Base-by-base conservation (phyloP, 345 rosid species). In the Viola odorata region DNA sequence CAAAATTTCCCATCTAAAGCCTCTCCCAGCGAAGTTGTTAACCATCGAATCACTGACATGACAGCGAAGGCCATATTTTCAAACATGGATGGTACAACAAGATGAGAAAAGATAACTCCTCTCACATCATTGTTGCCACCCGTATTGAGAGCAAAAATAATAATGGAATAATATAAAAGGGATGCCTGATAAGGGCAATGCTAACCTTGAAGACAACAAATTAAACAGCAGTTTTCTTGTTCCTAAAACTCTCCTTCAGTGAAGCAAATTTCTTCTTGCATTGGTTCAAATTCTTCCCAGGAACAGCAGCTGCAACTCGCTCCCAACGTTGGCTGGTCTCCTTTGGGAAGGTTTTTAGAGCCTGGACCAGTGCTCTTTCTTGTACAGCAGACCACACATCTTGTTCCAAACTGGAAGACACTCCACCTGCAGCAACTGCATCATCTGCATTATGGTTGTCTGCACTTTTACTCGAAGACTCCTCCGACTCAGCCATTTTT, bases 251-350 rank as follows among this genome's bases (percentile, higher is more conserved):
- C 69, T 91, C 99, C 81, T 85, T 91, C 54, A 95, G 78, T 68
- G 59, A 67, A 36, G 96, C 78, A 65, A 91, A 82, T 62, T 95
- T 91, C 79, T 85, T 95, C 94, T 84, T 91, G 89, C 97, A 95
- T 50, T 91, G 99, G 66, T 75, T 85, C 74, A 86, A 69, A 5
- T 92, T 86, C 73, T 85, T 95, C 66, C 99, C 96, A 15, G 97
- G 99, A 66, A 95, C 96, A 14, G 99, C 95, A 45, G 99, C 80
- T 50, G 96, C 92, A 55, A 95, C 96, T 68, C 99, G 69, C 84
- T 95, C 99, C 99, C 99, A 95, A 3, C 99, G 86, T 58, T 91
- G 95, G 67, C 63, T 77, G 32, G 85, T 78, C 71, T 95, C 99
- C 69, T 91, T 95, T 0, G 99, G 97, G 76, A 91, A 95, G 55